A percentile compares a stretch with the other conserved stretches of the same genome.
These are phyloP conservation scores for Paramecium bursaria DNA, from an alignment of 73 alveolate genomes.

Conservation along the genomic window DNA sequence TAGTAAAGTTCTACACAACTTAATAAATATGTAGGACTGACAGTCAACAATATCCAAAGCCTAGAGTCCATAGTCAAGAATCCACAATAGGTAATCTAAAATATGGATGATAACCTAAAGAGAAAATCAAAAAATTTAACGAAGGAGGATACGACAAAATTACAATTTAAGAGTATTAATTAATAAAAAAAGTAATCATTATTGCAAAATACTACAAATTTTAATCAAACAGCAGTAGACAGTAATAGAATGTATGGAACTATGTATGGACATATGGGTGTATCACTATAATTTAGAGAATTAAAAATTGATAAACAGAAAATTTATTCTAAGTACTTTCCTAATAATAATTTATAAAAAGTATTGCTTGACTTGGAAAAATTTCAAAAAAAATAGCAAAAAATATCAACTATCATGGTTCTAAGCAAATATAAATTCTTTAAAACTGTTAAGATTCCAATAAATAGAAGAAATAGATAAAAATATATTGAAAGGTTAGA, in stretches of 20 bases:
- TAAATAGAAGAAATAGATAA: not conserved
- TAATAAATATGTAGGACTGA: no score
- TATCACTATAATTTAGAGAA: constrained; percentile 35
- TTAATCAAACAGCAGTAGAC: not conserved
- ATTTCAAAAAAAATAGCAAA: constrained; percentile 2
- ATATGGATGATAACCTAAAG: no score
- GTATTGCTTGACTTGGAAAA: not conserved
- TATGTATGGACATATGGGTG: not conserved
- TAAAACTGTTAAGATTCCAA: not conserved
- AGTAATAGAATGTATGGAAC: not conserved
- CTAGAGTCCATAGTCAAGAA: no score
- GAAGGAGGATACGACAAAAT: no score
- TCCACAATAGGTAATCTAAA: no score
- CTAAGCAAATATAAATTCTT: constrained; percentile 13
- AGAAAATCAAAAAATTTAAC: no score
- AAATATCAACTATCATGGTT: not conserved
- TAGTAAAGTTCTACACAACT: not conserved
- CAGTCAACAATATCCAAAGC: no score
- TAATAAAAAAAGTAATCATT: no score
- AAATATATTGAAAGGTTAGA: no score
- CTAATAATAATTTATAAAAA: constrained; percentile 7
- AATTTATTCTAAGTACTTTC: not conserved
- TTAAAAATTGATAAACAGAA: not conserved
- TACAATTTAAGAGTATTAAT: no score
- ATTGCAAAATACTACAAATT: not conserved